Evolutionary conservation across 2,329 filamentous ascomycete species (phyloP).

Genomic region (Cryphonectria japonica): DNA sequence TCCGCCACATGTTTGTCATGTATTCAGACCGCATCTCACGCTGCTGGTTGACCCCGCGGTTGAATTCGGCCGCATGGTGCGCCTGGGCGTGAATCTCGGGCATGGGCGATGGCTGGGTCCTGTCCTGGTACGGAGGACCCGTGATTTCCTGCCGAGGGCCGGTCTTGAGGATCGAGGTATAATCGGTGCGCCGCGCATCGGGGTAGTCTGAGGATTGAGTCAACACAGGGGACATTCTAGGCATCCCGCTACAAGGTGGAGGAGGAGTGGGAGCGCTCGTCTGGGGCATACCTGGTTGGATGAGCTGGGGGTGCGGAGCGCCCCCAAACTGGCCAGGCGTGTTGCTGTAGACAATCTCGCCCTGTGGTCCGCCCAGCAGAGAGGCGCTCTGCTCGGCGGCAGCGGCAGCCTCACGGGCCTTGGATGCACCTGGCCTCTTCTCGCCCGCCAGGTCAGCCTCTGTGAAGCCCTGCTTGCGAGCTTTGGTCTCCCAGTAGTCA

Average conservation of each 20-base stretch:
- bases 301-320: slow-evolving; percentile 68
- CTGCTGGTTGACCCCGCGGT: slow-evolving; percentile 79
- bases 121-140: slow-evolving; percentile 85
- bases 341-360: slow-evolving; percentile 88
- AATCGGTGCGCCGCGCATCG: slow-evolving; percentile 78
- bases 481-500: slow-evolving; percentile 99
- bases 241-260: slow-evolving; percentile 53
- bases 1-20: slow-evolving; percentile 79
- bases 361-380: slow-evolving; percentile 69
- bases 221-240: slow-evolving; percentile 79
- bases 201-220: slow-evolving; percentile 74
- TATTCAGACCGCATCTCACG: slow-evolving; percentile 79
- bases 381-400: slow-evolving; percentile 66
- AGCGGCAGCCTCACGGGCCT: slow-evolving; percentile 80
- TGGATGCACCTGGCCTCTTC: slow-evolving; percentile 90
- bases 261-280: slow-evolving; percentile 40
- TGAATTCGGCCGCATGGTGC: slow-evolving; percentile 87
- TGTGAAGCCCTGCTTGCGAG: slow-evolving; percentile 95
- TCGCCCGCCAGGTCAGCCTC: slow-evolving; percentile 95
- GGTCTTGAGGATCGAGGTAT: slow-evolving; percentile 74
- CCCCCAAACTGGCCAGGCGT: slow-evolving; percentile 67
- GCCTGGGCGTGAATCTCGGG: slow-evolving; percentile 85
- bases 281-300: slow-evolving; percentile 75
- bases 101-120: slow-evolving; percentile 74
- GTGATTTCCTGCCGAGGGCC: slow-evolving; percentile 88